Conservation (phyloP, 805 yeast species). For the Suhomyces kilbournensis region DNA sequence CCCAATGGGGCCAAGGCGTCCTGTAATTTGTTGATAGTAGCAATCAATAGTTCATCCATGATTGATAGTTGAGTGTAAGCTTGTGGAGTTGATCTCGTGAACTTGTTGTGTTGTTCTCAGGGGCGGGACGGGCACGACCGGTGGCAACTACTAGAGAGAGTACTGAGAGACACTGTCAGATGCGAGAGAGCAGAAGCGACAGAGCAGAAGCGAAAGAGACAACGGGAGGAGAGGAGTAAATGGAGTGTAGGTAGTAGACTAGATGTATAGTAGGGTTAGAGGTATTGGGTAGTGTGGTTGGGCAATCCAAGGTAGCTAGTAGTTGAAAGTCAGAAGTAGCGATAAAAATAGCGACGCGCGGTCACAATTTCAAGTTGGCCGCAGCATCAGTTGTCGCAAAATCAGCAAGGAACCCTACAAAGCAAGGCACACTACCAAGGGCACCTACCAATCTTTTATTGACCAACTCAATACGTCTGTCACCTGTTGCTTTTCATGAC, state of each 20-base stretch:
- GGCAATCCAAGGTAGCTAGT: neutral
- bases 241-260: neutral
- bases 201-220: neutral
- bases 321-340: neutral
- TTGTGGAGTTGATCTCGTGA: neutral
- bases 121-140: constrained; percentile 5
- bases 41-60: constrained; percentile 78
- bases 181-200: neutral
- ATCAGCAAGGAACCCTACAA: no score
- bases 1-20: constrained; percentile 79
- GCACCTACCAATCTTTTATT: no score
- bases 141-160: neutral
- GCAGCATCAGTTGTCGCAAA: neutral
- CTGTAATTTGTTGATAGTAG: constrained; percentile 74
- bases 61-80: neutral
- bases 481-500: no score
- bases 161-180: neutral
- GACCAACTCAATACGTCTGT: no score
- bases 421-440: no score
- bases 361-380: neutral
- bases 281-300: neutral
- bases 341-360: neutral
- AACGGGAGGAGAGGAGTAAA: no score
- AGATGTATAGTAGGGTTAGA: neutral
- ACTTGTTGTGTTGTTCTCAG: neutral